phyloP scores from a whole-genome alignment of 306 rosid genomes.

The Cicer judaicum region DNA sequence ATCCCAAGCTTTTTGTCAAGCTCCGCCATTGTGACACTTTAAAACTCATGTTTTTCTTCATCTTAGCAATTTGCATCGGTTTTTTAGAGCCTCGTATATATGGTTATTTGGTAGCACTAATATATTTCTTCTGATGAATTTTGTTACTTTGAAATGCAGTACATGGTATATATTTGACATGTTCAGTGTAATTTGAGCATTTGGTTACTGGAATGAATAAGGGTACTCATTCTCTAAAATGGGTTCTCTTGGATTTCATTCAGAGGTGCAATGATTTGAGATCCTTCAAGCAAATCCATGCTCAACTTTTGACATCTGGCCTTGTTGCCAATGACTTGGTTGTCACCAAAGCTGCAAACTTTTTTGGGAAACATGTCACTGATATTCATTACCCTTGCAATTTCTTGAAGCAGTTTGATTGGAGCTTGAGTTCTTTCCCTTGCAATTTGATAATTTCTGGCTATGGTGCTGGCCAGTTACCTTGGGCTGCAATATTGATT shows the following conservation, averaged over 20 bases:
- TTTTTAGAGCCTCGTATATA: no score
- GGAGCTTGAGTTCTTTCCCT: conserved; percentile 70
- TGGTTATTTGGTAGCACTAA: no score
- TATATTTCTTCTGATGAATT: no score
- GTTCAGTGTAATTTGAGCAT: no score
- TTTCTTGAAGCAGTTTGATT: conserved; percentile 68
- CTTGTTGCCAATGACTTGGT: conserved; percentile 57
- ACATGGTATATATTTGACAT: no score
- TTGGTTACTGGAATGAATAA: no score
- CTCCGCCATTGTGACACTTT: no score
- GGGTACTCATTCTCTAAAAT: no score
- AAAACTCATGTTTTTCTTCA: no score
- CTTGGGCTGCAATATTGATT: conserved; percentile 54
- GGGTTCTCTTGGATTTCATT: conserved; percentile 57
- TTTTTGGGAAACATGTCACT: conserved; percentile 56
- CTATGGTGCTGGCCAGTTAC: conserved; percentile 48
- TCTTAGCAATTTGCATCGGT: no score
- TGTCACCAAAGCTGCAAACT: conserved; percentile 54
- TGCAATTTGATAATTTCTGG: conserved; percentile 68
- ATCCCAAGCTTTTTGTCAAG: no score
- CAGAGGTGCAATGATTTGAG: conserved; percentile 55
- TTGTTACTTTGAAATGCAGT: no score
- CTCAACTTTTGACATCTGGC: conserved; percentile 60
- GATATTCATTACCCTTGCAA: conserved; percentile 62
- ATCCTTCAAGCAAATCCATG: conserved; percentile 69